A percentile compares a stretch with the other conserved stretches of the same genome.
Evolutionary conservation across 2,329 filamentous ascomycete genomes (phyloP).

Genomic region (Teratosphaeriaceae sp.): DNA sequence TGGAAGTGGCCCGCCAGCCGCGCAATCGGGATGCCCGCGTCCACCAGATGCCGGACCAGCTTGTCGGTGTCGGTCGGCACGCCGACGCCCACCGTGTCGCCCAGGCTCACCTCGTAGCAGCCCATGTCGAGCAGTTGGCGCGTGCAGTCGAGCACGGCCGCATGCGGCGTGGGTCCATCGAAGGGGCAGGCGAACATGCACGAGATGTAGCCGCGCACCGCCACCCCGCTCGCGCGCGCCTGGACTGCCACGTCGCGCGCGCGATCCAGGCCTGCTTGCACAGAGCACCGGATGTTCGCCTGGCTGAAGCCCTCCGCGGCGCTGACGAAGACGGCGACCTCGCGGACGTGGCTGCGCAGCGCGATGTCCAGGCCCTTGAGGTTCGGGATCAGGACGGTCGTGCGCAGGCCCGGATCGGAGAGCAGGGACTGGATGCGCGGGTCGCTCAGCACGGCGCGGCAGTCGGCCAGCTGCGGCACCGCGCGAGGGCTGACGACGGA

Average conservation of each 20-base stretch:
- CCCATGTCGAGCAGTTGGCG: constrained; percentile 70
- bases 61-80: constrained; percentile 64
- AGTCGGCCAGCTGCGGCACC: constrained; percentile 42
- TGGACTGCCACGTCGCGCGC: constrained; percentile 65
- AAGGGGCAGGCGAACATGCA: constrained; percentile 77
- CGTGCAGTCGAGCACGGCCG: constrained; percentile 56
- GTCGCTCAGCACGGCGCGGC: neutral
- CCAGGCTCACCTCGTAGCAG: constrained; percentile 82
- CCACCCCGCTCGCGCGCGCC: constrained; percentile 58
- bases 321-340: constrained; percentile 74
- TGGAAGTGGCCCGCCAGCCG: constrained; percentile 82
- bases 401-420: neutral
- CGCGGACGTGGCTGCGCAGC: constrained; percentile 39
- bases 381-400: neutral
- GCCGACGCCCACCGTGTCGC: constrained; percentile 87
- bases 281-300: constrained; percentile 75
- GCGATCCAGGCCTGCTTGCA: constrained; percentile 63
- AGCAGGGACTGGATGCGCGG: neutral
- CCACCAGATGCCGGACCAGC: constrained; percentile 57
- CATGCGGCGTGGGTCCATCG: constrained; percentile 55
- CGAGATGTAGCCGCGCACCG: constrained; percentile 72
- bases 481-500: constrained; percentile 51
- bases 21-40: constrained; percentile 61
- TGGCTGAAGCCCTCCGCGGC: constrained; percentile 75
- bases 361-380: constrained; percentile 7